Percentiles rank a stretch among this genome's conserved stretches.
phyloP scores from a whole-genome alignment of 2,329 filamentous ascomycete genomes.

The Alternaria sp. region DNA sequence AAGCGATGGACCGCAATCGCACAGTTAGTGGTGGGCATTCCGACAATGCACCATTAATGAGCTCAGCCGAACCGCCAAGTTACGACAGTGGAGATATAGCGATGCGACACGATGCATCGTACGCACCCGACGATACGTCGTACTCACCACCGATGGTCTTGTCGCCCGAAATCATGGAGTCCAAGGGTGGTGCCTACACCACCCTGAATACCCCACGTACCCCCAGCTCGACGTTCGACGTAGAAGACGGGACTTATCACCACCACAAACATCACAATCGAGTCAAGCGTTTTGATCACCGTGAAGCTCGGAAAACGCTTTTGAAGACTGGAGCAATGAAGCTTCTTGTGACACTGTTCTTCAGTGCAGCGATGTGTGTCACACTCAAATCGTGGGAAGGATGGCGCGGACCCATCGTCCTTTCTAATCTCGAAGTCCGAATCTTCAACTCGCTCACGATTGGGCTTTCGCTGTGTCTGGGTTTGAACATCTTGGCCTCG shows the following conservation, averaged over 20 bases:
- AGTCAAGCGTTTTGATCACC: slow-evolving; percentile 44
- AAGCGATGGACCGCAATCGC: slow-evolving; percentile 18
- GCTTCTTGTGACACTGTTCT: slow-evolving; percentile 41
- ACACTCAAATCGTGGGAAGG: slow-evolving; percentile 44
- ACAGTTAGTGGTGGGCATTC: slow-evolving; percentile 11
- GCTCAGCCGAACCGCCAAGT: slow-evolving; percentile 22
- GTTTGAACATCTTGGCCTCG: slow-evolving; percentile 46
- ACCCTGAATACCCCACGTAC: slow-evolving; percentile 12
- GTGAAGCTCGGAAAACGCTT: slow-evolving; percentile 40
- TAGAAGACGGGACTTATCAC: slow-evolving; percentile 17
- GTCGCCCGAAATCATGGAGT: slow-evolving; percentile 24
- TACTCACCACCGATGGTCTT: slow-evolving; percentile 25
- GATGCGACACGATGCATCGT: slow-evolving; percentile 28
- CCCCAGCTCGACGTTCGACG: slow-evolving; percentile 24
- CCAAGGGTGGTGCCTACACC: slow-evolving; percentile 32
- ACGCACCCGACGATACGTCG: slow-evolving; percentile 24
- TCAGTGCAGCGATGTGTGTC: slow-evolving; percentile 41
- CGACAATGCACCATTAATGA: slow-evolving; percentile 19
- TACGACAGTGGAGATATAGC: slow-evolving; percentile 34
- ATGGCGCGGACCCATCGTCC: slow-evolving; percentile 29
- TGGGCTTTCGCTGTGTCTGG: slow-evolving; percentile 45
- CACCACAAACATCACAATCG: slow-evolving; percentile 20
- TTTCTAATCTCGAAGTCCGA: slow-evolving; percentile 39
- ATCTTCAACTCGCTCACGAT: slow-evolving; percentile 48
- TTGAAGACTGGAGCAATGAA: slow-evolving; percentile 38